These are phyloP conservation scores for Globisporangium heterothallicum DNA, from an alignment of 352 stramenopile species.

Conservation along the genomic window DNA sequence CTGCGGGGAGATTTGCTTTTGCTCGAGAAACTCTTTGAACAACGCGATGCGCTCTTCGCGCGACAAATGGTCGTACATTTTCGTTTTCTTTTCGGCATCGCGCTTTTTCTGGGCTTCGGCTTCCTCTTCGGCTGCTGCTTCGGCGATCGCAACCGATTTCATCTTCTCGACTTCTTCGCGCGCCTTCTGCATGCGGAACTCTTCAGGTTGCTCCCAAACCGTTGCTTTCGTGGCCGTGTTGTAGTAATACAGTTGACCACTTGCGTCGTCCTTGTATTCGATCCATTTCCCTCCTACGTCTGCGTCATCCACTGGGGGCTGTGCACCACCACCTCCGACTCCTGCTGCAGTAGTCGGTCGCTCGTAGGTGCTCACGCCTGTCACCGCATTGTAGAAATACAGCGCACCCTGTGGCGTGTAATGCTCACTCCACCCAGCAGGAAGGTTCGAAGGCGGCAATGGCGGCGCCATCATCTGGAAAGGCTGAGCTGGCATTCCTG, in stretches of 20 bases:
- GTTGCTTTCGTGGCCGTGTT: conserved; percentile 64
- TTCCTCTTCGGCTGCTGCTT: conserved; percentile 17
- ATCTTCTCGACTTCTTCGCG: conserved; percentile 66
- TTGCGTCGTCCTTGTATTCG: conserved; percentile 75
- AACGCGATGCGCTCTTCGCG: conserved; percentile 40
- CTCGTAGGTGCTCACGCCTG: conserved; percentile 64
- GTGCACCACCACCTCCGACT: neutral
- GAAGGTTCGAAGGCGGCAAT: conserved; percentile 12
- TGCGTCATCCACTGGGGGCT: neutral
- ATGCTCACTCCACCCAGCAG: conserved; percentile 55
- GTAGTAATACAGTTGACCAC: conserved; percentile 75
- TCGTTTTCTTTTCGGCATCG: conserved; percentile 35
- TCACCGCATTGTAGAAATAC: conserved; percentile 61
- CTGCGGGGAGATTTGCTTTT: conserved; percentile 58
- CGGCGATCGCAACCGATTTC: conserved; percentile 20
- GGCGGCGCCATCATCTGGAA: neutral
- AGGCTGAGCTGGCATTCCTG: neutral
- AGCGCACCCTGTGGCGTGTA: conserved; percentile 41
- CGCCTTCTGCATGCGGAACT: conserved; percentile 71
- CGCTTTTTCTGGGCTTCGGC: conserved; percentile 28
- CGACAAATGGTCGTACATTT: conserved; percentile 42
- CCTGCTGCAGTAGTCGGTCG: conserved; percentile 13
- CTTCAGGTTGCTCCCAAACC: conserved; percentile 79
- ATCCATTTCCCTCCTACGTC: conserved; percentile 38
- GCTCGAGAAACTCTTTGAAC: conserved; percentile 72